These are phyloP conservation scores for Dendrobium huoshanense DNA, from an alignment of 106 monocot genomes.

Conservation along the genomic window DNA sequence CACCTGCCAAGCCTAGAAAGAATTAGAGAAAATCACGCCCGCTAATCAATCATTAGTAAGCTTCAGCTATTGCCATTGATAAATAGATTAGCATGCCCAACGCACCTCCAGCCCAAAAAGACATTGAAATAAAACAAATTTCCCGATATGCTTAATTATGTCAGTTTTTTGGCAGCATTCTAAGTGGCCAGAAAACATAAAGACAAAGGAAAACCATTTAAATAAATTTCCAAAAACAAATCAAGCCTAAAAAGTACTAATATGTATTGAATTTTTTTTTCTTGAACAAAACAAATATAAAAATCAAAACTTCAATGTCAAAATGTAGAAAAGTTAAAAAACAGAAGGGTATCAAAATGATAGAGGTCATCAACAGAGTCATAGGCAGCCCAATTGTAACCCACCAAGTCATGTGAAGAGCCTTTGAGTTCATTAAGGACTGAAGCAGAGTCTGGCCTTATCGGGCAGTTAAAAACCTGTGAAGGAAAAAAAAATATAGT, in stretches of 20 bases:
- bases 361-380: not conserved
- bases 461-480: constrained; percentile 77
- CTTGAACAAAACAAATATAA: not conserved
- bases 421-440: constrained; percentile 54
- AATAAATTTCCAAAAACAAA: not conserved
- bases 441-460: constrained; percentile 65
- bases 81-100: not conserved
- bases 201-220: not conserved
- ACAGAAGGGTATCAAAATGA: not conserved
- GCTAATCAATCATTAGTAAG: not conserved
- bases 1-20: not conserved
- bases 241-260: not conserved
- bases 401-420: constrained; percentile 75
- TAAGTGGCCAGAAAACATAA: not conserved
- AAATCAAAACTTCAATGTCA: not conserved
- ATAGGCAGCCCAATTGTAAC: not conserved
- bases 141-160: not conserved
- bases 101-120: not conserved
- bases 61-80: not conserved
- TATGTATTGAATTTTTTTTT: not conserved
- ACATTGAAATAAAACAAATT: not conserved
- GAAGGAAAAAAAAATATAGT: not conserved
- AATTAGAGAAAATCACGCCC: not conserved
- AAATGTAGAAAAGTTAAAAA: not conserved
- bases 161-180: not conserved